These are phyloP conservation scores for Yamadazyma endophytica DNA, from an alignment of 805 yeast genomes.

Conservation along the genomic window DNA sequence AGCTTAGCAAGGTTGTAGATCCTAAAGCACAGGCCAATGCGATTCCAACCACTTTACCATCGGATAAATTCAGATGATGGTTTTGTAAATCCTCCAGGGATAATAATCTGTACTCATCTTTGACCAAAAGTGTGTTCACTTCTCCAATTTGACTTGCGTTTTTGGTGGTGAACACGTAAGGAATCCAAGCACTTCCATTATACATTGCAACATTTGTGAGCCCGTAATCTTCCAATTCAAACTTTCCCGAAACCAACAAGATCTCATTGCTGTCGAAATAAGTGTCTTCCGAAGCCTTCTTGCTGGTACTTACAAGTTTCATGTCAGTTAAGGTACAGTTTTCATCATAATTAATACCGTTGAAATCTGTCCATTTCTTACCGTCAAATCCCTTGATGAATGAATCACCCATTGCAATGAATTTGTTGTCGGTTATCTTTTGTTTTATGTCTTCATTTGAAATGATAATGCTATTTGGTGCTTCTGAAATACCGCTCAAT, in stretches of 20 bases:
- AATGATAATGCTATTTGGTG: too few relatives aligned
- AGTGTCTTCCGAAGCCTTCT: slow-evolving; percentile 22
- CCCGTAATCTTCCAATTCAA: slow-evolving; percentile 50
- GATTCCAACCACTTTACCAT: slow-evolving; percentile 42
- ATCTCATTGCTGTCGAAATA: slow-evolving; percentile 43
- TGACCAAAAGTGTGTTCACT: slow-evolving; percentile 26
- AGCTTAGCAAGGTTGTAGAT: slow-evolving; percentile 36
- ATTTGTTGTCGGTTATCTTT: too few relatives aligned
- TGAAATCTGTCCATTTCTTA: slow-evolving; percentile 44
- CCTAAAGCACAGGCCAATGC: slow-evolving; percentile 45
- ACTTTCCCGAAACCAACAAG: slow-evolving; percentile 55
- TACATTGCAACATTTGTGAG: slow-evolving; percentile 56
- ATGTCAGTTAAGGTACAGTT: slow-evolving; percentile 42
- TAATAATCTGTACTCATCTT: slow-evolving; percentile 30
- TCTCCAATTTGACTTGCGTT: slow-evolving; percentile 19
- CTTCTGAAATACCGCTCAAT: background rate
- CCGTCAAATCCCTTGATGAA: slow-evolving; percentile 44
- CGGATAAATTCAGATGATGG: slow-evolving; percentile 20
- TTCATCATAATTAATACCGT: slow-evolving; percentile 22
- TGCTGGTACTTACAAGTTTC: slow-evolving; percentile 36
- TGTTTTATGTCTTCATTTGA: too few relatives aligned
- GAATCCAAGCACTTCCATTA: slow-evolving; percentile 67
- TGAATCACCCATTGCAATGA: slow-evolving; percentile 29
- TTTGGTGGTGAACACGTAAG: slow-evolving; percentile 41
- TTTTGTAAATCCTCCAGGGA: slow-evolving; percentile 29